Percentiles rank a stretch among this genome's conserved stretches.
phyloP scores from a whole-genome alignment of 2,329 filamentous ascomycete species.

The Ilyonectria destructans region DNA sequence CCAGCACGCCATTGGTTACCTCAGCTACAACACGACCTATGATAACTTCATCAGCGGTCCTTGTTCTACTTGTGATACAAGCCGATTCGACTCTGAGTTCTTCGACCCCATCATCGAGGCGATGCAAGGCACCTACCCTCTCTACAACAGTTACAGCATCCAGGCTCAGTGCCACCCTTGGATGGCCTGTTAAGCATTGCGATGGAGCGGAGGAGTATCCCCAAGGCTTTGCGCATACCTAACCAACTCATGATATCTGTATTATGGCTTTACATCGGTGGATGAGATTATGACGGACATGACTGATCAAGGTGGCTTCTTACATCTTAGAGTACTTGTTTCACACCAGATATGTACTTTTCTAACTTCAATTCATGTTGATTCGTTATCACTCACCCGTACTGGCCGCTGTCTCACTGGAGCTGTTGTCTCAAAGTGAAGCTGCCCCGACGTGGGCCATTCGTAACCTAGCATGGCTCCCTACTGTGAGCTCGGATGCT shows the following conservation, averaged over 20 bases:
- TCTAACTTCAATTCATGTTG: conserved; percentile 32
- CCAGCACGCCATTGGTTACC: conserved; percentile 53
- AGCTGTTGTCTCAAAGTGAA: neutral
- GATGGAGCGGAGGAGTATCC: neutral
- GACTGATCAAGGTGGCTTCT: conserved; percentile 34
- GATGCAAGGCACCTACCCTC: conserved; percentile 58
- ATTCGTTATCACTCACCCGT: conserved; percentile 23
- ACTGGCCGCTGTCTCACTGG: too few species aligned
- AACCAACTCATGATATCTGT: conserved; percentile 25
- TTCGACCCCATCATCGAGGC: conserved; percentile 58
- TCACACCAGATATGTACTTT: conserved; percentile 42
- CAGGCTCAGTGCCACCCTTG: conserved; percentile 58
- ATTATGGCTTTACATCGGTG: conserved; percentile 27
- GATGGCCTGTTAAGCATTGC: conserved; percentile 54
- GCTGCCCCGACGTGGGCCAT: too few species aligned
- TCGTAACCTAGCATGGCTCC: neutral
- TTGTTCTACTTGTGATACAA: conserved; percentile 56
- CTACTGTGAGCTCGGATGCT: neutral
- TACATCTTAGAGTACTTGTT: conserved; percentile 39
- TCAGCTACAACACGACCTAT: conserved; percentile 58
- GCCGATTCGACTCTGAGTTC: conserved; percentile 56
- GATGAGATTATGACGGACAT: conserved; percentile 28
- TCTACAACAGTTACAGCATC: conserved; percentile 57
- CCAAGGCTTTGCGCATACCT: neutral
- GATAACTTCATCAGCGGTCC: conserved; percentile 56